Base-by-base conservation (phyloP, 495 filamentous ascomycete species). In the Daldinia caldariorum region DNA sequence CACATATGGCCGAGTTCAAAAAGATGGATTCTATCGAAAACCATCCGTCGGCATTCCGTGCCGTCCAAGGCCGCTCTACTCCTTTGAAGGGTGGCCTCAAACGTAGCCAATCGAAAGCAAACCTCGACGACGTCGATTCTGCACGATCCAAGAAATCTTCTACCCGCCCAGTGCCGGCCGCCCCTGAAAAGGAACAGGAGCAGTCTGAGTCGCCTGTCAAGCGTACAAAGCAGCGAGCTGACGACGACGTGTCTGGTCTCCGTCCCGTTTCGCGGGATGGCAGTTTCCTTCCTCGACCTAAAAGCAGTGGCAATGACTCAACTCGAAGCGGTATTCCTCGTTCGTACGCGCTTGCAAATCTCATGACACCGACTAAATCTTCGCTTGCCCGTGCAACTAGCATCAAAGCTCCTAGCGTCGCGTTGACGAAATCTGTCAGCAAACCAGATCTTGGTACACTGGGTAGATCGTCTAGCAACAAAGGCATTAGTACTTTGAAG, bases 1-100 rank as follows among this genome's bases (percentile, higher is more conserved):
- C 85, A 55, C 94, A 97, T 75, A 91, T 91, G 87, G 87, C 88
- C 55, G 85, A 94, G 74, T 97, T 97, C 82, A 92, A 91, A 79
- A 97, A 95, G 84, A 97, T 97, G 94, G 93, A 97, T 72, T 97
- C 93, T 10, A 97, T 97, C 77, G 92, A 87, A 22, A 89, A 88
- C 61, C 94, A 97, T 80, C 81, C 92, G 4, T 95, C 94, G 6
- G 84, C 89, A 14, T 93, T 92, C 83, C 86, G 94, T 38, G 86
- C 88, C 16, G 83, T 87, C 29, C 83, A 85, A 5, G 85, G 80
- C 63, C 86, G 88, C 47, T 82, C 85, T 70, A 83, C 86, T 61
- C 85, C 86, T 13, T 59, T 78, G 13, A 83, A 81, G 26, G 83
- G 83, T 58, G 85, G 84, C n/a, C 75, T 94, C 69, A 93, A 94